Evolutionary conservation across 306 rosid genomes (phyloP).

Genomic region (Erythrophleum fordii): DNA sequence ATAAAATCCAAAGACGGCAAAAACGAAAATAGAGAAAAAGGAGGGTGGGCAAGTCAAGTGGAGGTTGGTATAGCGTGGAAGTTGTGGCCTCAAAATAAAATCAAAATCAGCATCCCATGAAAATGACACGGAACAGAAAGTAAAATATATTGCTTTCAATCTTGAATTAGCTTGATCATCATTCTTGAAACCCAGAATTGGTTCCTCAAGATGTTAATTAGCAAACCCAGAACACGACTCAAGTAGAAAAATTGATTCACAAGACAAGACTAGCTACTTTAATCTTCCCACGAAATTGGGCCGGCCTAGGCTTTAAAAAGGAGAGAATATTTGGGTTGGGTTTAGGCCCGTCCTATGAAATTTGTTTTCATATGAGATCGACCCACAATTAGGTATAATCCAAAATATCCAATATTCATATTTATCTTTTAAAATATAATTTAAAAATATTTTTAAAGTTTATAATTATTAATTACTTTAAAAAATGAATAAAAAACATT

Average conservation of each 20-base stretch:
- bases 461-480: too few species aligned
- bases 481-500: too few species aligned
- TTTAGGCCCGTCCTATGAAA: too few species aligned
- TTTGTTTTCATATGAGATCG: too few species aligned
- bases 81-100: slow-evolving; percentile 28
- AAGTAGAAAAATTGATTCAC: background rate
- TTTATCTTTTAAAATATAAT: too few species aligned
- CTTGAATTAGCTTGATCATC: slow-evolving; percentile 1
- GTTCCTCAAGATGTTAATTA: slow-evolving; percentile 17
- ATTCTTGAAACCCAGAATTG: slow-evolving; percentile 18
- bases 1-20: slow-evolving; percentile 26
- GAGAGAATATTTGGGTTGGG: too few species aligned
- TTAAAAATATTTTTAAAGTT: too few species aligned
- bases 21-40: slow-evolving; percentile 12
- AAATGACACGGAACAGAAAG: slow-evolving; percentile 39
- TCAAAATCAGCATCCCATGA: slow-evolving; percentile 44
- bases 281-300: slow-evolving; percentile 4
- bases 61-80: slow-evolving; percentile 49
- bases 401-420: too few species aligned
- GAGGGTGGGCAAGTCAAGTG: slow-evolving; percentile 40
- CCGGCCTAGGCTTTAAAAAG: too few species aligned
- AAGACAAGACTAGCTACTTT: background rate
- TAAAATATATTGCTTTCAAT: background rate
- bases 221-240: slow-evolving; percentile 35
- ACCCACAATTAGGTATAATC: too few species aligned